phyloP scores from a whole-genome alignment of 2,329 filamentous ascomycete genomes.

The Aspergillus eucalypticola region DNA sequence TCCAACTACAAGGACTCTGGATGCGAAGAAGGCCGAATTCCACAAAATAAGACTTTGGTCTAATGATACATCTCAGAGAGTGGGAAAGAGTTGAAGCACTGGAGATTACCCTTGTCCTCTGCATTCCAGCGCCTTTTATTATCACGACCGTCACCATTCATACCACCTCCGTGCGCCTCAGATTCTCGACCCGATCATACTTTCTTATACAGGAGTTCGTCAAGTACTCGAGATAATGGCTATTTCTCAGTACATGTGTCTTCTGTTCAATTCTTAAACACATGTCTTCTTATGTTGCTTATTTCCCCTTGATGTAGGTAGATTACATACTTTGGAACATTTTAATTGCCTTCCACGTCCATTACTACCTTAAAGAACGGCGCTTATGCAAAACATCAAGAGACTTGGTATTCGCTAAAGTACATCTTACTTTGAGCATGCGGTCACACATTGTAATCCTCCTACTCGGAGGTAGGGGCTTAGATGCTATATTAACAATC shows the following conservation, averaged over 20 bases:
- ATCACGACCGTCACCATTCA: constrained; percentile 12
- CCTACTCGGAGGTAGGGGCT: not conserved
- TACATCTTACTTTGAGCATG: not conserved
- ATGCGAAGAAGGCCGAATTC: not conserved
- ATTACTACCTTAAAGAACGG: not conserved
- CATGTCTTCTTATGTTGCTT: constrained; percentile 22
- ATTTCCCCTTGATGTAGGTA: constrained; percentile 24
- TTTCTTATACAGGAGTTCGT: not conserved
- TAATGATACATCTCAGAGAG: not conserved
- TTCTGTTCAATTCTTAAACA: constrained; percentile 11
- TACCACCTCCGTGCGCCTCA: constrained; percentile 9
- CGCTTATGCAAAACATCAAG: not conserved
- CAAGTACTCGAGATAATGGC: not conserved
- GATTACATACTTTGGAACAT: constrained; percentile 16
- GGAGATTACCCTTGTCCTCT: constrained; percentile 10
- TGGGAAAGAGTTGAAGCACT: constrained; percentile 4
- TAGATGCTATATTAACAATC: not conserved
- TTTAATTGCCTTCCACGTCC: not conserved
- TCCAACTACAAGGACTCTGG: not conserved
- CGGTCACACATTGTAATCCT: not conserved
- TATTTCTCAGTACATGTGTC: constrained; percentile 1
- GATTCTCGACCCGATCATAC: constrained; percentile 1
- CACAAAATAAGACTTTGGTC: not conserved
- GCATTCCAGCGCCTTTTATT: constrained; percentile 12
- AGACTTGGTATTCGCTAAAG: not conserved